These are phyloP conservation scores for Ploettnerulaceae sp. DNA, from an alignment of 2,329 filamentous ascomycete genomes.

Conservation along the genomic window DNA sequence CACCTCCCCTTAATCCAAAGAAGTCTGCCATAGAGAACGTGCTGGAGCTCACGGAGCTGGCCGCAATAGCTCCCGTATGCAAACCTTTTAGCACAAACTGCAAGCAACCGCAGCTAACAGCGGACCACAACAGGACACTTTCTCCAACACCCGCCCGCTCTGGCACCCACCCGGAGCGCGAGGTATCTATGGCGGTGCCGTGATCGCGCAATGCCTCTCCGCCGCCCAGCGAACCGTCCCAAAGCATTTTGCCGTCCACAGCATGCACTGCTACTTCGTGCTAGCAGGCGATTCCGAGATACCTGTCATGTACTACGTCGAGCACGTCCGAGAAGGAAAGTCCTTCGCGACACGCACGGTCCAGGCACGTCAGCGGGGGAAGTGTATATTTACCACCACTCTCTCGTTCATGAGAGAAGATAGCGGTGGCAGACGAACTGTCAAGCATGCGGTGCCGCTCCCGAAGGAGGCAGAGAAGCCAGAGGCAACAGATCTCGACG, in stretches of 20 bases:
- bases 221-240: conserved; percentile 87
- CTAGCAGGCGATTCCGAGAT: conserved; percentile 80
- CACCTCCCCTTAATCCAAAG: conserved; percentile 65
- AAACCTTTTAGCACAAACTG: too few relatives aligned
- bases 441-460: conserved; percentile 62
- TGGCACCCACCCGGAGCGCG: conserved; percentile 92
- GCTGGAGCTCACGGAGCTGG: conserved; percentile 77
- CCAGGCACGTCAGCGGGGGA: conserved; percentile 84
- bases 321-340: conserved; percentile 83
- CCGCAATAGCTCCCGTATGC: conserved; percentile 67
- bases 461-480: conserved; percentile 42
- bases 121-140: conserved; percentile 63
- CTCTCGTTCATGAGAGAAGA: conserved; percentile 76
- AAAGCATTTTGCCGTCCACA: conserved; percentile 76
- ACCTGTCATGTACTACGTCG: conserved; percentile 91
- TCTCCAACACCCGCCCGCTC: conserved; percentile 85
- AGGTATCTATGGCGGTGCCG: conserved; percentile 88
- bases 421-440: conserved; percentile 45
- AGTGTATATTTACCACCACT: conserved; percentile 92
- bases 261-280: conserved; percentile 99
- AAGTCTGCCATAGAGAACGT: conserved; percentile 85
- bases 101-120: too few relatives aligned
- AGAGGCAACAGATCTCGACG: conserved; percentile 38
- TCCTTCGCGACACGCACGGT: conserved; percentile 91
- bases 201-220: conserved; percentile 86